These are phyloP conservation scores for Aspergillus sp. DNA, from an alignment of 2,329 filamentous ascomycete species.

Conservation along the genomic window DNA sequence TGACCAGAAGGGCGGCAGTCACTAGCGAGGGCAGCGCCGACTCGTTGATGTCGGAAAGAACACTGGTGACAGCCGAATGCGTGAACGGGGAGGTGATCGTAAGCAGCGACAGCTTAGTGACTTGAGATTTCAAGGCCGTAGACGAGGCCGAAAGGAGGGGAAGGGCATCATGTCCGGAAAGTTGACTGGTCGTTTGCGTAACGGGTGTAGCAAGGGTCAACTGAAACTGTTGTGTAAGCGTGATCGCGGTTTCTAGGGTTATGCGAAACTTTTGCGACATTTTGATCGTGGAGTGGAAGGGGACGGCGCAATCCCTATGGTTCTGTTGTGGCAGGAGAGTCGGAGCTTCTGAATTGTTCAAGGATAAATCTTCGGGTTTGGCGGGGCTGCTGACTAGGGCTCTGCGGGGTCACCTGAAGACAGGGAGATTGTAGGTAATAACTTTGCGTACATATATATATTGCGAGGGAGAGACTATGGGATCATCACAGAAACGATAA, in stretches of 20 bases:
- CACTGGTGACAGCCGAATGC: slow-evolving; percentile 67
- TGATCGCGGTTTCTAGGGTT: slow-evolving; percentile 34
- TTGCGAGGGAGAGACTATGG: no score
- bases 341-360: not conserved
- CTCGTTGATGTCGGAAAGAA: slow-evolving; percentile 70
- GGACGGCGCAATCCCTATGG: slow-evolving; percentile 2
- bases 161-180: slow-evolving; percentile 48
- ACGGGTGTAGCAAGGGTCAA: slow-evolving; percentile 31
- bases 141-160: slow-evolving; percentile 70
- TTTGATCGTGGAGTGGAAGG: slow-evolving; percentile 5
- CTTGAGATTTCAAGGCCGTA: slow-evolving; percentile 73
- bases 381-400: slow-evolving; percentile 34
- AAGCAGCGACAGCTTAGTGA: slow-evolving; percentile 83
- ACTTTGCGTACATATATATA: no score
- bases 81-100: slow-evolving; percentile 87
- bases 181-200: slow-evolving; percentile 7
- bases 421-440: no score
- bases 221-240: slow-evolving; percentile 42
- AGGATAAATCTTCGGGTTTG: slow-evolving; percentile 26
- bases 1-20: slow-evolving; percentile 67
- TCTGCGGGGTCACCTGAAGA: slow-evolving; percentile 25
- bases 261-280: slow-evolving; percentile 34
- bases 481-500: no score
- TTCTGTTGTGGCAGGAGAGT: slow-evolving; percentile 2
- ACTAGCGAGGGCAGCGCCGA: slow-evolving; percentile 74